Percentiles rank a stretch among this genome's conserved stretches.
These are phyloP conservation scores for Ophiostoma novo-ulmi DNA, from an alignment of 2,329 filamentous ascomycete species.

Conservation along the genomic window DNA sequence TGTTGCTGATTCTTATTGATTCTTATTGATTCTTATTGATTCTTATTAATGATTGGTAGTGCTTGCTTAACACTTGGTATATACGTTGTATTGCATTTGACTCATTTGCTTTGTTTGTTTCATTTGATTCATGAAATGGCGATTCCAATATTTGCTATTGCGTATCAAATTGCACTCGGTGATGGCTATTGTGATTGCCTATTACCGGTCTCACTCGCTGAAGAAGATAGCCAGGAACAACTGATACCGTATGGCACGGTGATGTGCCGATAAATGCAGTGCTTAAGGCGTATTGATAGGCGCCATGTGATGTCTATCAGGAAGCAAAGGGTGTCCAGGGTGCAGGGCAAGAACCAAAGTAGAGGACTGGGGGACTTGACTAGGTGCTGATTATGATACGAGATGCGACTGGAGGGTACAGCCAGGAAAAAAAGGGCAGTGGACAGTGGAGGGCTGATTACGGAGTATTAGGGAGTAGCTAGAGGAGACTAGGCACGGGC, in stretches of 20 bases:
- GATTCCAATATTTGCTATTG: background rate
- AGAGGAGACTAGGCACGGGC: background rate
- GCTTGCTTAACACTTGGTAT: background rate
- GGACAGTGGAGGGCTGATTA: background rate
- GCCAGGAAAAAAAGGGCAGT: background rate
- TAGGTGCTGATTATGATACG: constrained; percentile 2
- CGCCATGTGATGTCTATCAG: background rate
- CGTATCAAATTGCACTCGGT: background rate
- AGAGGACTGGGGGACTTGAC: too few species aligned
- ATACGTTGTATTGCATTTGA: background rate
- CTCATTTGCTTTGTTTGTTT: background rate
- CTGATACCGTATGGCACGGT: background rate
- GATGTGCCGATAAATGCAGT: background rate
- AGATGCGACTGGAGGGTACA: constrained; percentile 1
- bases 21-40: background rate
- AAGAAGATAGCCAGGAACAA: constrained; percentile 7
- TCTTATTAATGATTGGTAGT: background rate
- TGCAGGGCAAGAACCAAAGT: too few species aligned
- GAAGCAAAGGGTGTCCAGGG: background rate
- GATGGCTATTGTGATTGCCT: background rate
- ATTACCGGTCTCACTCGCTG: background rate
- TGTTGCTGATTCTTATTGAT: too few species aligned
- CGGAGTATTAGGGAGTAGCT: background rate
- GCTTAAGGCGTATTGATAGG: background rate
- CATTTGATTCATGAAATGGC: background rate